Conservation (phyloP, 805 yeast species). For the Lachancea lanzarotensis region DNA sequence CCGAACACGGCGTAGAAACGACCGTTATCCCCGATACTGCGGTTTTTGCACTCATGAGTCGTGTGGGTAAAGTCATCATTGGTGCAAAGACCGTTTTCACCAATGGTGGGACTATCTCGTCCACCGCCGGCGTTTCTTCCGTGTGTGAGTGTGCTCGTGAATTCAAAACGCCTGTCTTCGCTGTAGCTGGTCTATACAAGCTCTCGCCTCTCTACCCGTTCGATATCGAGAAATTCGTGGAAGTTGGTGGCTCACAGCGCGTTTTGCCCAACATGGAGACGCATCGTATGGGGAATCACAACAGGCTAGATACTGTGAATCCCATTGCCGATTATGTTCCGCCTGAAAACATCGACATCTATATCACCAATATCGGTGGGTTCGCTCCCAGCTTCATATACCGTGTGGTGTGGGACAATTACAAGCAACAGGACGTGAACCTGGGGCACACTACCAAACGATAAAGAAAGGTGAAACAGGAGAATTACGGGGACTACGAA, state of each 20-base stretch:
- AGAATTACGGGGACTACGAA: neutral
- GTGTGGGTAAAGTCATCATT: slow-evolving; percentile 92
- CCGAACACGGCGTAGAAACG: slow-evolving; percentile 82
- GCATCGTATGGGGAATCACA: slow-evolving; percentile 68
- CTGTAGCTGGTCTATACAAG: slow-evolving; percentile 90
- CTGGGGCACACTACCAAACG: slow-evolving; percentile 34
- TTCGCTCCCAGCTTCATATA: slow-evolving; percentile 94
- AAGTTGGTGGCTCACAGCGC: slow-evolving; percentile 72
- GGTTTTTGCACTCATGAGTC: slow-evolving; percentile 90
- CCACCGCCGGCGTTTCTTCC: slow-evolving; percentile 83
- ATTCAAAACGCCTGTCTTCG: slow-evolving; percentile 92
- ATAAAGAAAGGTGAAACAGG: neutral
- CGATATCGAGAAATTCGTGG: slow-evolving; percentile 74
- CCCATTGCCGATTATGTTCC: slow-evolving; percentile 87
- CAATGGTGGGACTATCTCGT: slow-evolving; percentile 89
- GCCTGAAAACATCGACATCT: slow-evolving; percentile 91
- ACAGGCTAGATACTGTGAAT: slow-evolving; percentile 47
- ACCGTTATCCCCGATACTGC: slow-evolving; percentile 90
- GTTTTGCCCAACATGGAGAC: slow-evolving; percentile 45
- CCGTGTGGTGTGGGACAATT: slow-evolving; percentile 90
- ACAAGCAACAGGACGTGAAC: slow-evolving; percentile 74
- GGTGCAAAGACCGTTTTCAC: slow-evolving; percentile 92
- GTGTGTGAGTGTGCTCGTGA: slow-evolving; percentile 96
- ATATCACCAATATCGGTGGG: slow-evolving; percentile 93
- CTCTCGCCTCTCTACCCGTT: slow-evolving; percentile 89